Percentiles rank a stretch among this genome's conserved stretches.
phyloP scores from a whole-genome alignment of 225 moss, liverwort and hornwort species.

The Pseudoscleropodium purum region DNA sequence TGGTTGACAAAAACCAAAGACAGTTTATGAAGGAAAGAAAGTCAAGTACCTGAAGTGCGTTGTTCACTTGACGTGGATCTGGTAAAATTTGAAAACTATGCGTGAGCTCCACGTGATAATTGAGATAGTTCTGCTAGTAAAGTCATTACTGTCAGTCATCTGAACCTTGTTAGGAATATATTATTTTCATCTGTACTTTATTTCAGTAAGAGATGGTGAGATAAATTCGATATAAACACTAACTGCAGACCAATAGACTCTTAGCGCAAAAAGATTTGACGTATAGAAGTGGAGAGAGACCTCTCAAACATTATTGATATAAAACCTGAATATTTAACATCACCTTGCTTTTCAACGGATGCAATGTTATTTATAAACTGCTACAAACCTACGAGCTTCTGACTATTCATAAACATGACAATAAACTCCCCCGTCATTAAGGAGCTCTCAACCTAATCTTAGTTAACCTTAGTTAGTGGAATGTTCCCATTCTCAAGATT shows the following conservation, averaged over 20 bases:
- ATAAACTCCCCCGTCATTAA: not conserved
- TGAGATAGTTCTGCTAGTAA: not conserved
- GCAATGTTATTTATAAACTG: not conserved
- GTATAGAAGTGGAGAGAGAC: not conserved
- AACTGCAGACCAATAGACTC: not conserved
- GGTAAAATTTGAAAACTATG: slow-evolving; percentile 58
- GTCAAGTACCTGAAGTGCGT: slow-evolving; percentile 48
- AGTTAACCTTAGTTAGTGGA: no score
- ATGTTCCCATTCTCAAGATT: not conserved
- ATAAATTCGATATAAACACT: not conserved
- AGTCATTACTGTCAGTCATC: not conserved
- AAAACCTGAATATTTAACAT: not conserved
- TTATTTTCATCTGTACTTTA: not conserved
- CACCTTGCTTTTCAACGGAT: not conserved
- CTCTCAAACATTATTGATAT: not conserved
- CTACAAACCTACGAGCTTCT: not conserved
- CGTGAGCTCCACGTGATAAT: not conserved
- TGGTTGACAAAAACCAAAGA: not conserved
- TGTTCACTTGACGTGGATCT: slow-evolving; percentile 65
- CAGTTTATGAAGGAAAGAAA: not conserved
- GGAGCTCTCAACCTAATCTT: not conserved
- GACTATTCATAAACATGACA: not conserved
- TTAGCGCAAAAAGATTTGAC: not conserved
- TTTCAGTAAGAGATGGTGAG: not conserved
- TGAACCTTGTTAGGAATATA: not conserved